Evolutionary conservation across 1,284 basidiomycete species (phyloP).

Genomic region (Puccinia horiana): DNA sequence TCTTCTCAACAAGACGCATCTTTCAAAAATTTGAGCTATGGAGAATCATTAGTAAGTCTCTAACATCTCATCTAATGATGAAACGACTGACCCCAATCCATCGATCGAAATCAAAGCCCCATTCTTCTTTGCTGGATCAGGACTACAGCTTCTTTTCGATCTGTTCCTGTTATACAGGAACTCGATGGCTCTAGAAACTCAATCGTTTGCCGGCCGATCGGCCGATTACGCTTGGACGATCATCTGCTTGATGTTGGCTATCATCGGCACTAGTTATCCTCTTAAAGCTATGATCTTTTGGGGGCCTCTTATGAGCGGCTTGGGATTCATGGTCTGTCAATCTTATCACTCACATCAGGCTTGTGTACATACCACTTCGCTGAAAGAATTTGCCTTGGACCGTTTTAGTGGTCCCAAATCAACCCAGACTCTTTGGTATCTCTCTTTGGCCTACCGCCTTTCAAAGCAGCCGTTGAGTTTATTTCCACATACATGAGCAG

Average conservation of each 20-base stretch:
- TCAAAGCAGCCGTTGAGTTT: constrained; percentile 46
- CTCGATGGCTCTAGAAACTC: constrained; percentile 48
- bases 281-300: constrained; percentile 47
- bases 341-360: background rate
- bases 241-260: constrained; percentile 38
- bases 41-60: constrained; percentile 42
- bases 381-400: background rate
- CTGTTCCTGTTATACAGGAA: constrained; percentile 48
- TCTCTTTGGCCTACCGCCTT: constrained; percentile 47
- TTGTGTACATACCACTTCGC: background rate
- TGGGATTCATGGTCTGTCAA: constrained; percentile 38
- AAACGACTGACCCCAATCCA: background rate
- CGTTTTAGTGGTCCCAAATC: constrained; percentile 48
- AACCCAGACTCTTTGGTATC: constrained; percentile 45
- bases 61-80: background rate
- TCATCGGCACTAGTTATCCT: constrained; percentile 48
- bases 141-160: constrained; percentile 49
- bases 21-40: constrained; percentile 41
- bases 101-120: constrained; percentile 33
- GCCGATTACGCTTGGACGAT: constrained; percentile 50
- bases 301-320: constrained; percentile 48
- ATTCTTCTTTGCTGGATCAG: constrained; percentile 50
- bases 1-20: constrained; percentile 40
- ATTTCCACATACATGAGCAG: background rate
- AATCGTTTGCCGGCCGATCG: constrained; percentile 34